Evolutionary conservation across 2,329 filamentous ascomycete genomes (phyloP), one percentile per base, ranked within the genome.

Genomic region (Ophiostoma angusticollis): DNA sequence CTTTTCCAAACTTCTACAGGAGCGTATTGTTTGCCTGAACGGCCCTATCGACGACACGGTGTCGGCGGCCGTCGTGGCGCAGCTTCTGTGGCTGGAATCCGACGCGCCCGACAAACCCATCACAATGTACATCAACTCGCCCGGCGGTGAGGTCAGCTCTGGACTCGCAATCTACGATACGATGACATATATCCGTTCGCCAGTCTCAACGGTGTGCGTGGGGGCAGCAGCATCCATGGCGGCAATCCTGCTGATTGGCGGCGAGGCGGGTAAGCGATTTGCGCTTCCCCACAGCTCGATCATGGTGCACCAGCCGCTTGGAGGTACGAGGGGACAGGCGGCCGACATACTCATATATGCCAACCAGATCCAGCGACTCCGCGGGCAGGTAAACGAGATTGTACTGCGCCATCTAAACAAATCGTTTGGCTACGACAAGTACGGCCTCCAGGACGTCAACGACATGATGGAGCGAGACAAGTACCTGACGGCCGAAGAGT

Each of bases 151-250:
- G 30, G 87, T 98, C 29, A 89, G 82, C 45, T 89, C 91, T 1
- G 77, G 78, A 13, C 68, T 82, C 44, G 87, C 91, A 19, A 96
- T 98, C 53, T 98, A 98, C 68, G 91, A 98, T 58, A 98, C 91
- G 11, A 96, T 98, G 89, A 78, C 81, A 50, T 98, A 98, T 60
- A 96, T 98, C 56, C 78, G 80, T 44, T 84, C 84, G 3, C 85
- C 89, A 1, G 86, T 98, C 0, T 89, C 82, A 31, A 98, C 91
- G 1, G 91, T 98, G 22, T 96, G 91, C 54, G 74, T 98, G 31
- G 91, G 91, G 7, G 84, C 93, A 52, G 91, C 93, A 0, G 89
- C 91, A 1, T 91, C 82, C 3, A 98, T 98, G 91, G 91, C 87
- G 6, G 85, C 81, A 1, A 68, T 98, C 18, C 67, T 98, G 1